Evolutionary conservation across 345 rosid genomes (phyloP), one percentile per base, ranked within the genome.

Genomic region (Pugionium cornutum): DNA sequence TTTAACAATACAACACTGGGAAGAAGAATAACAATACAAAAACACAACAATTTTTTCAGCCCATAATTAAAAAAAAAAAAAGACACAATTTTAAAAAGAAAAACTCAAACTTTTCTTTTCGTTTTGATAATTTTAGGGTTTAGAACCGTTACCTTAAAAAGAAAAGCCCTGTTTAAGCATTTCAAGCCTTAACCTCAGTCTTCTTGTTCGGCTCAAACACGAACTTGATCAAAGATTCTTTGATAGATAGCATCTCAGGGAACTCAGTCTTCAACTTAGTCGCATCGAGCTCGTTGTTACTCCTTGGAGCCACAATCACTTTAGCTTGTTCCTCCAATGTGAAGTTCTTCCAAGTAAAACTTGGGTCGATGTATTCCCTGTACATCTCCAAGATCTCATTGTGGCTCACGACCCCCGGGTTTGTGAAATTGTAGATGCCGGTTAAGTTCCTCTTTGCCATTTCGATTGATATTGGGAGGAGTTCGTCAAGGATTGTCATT

Each of bases 371-470:
- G 77, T 83, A 85, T 9, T 82, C 85, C 42, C 67, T 67, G 70
- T 91, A 91, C 89, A 91, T 88, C 78, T 91, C 84, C 44, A 91
- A 74, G 66, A 91, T 86, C 82, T 91, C 98, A 9, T 88, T 91
- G 83, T 91, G 98, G 57, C 96, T 85, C 27, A 91, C 98, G 5
- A 86, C 96, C 2, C 94, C 95, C 0, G 96, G 96, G 49, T 91
- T 91, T 0, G 98, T 88, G 60, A 86, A 91, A 76, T 88, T 88
- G 82, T 84, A 91, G 64, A 88, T 91, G 51, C 98, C 98, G 7
- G 94, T 91, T 57, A 91, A 89, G 80, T 88, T 88, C 66, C 96
- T 85, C 88, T 85, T 86, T 1, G 98, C 98, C 98, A 91, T 91
- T 71, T 91, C 96, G 10, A 88, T 79, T 47, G 98, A 91, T 61